Percentiles rank a stretch among this genome's conserved stretches.
These are phyloP conservation scores for Bondarzewia mesenterica DNA, from an alignment of 1,284 basidiomycete species.

Conservation along the genomic window DNA sequence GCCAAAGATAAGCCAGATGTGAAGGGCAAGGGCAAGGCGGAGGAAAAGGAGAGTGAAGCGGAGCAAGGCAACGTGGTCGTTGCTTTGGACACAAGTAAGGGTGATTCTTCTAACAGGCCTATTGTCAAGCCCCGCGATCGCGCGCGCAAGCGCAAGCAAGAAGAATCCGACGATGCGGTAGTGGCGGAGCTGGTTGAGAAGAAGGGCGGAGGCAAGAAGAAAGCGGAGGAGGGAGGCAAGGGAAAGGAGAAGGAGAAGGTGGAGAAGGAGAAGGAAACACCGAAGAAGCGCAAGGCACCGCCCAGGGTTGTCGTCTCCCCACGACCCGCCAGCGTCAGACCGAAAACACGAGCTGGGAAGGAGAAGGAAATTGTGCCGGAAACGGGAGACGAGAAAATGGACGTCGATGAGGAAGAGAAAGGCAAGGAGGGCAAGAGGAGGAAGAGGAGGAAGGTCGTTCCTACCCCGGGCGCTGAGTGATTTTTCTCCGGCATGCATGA, in stretches of 20 bases:
- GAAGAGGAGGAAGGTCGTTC: conserved; percentile 10
- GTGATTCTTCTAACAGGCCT: too few species aligned
- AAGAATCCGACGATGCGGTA: too few species aligned
- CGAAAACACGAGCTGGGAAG: conserved; percentile 6
- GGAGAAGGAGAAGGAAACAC: conserved; percentile 1
- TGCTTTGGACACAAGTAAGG: too few species aligned
- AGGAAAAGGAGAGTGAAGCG: conserved; percentile 11
- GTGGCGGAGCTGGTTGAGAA: conserved; percentile 15
- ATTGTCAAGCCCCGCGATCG: too few species aligned
- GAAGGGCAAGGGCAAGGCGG: conserved; percentile 8
- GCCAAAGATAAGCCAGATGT: conserved; percentile 9
- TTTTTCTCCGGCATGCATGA: too few species aligned
- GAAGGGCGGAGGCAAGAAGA: background rate
- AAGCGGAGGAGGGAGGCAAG: conserved; percentile 13
- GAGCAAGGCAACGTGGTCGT: conserved; percentile 14
- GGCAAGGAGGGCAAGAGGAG: conserved; percentile 16
- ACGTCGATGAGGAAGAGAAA: conserved; percentile 15
- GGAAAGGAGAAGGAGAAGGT: background rate
- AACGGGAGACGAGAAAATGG: conserved; percentile 13
- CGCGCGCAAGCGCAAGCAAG: too few species aligned
- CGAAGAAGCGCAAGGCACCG: conserved; percentile 18
- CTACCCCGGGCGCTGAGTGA: background rate
- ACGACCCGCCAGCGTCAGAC: conserved; percentile 11
- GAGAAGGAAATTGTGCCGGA: background rate
- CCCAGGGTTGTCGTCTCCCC: conserved; percentile 14